Percentiles rank a stretch among this genome's conserved stretches.
Evolutionary conservation across 805 yeast genomes (phyloP).

Genomic region (Wickerhamiella sergipiensis): DNA sequence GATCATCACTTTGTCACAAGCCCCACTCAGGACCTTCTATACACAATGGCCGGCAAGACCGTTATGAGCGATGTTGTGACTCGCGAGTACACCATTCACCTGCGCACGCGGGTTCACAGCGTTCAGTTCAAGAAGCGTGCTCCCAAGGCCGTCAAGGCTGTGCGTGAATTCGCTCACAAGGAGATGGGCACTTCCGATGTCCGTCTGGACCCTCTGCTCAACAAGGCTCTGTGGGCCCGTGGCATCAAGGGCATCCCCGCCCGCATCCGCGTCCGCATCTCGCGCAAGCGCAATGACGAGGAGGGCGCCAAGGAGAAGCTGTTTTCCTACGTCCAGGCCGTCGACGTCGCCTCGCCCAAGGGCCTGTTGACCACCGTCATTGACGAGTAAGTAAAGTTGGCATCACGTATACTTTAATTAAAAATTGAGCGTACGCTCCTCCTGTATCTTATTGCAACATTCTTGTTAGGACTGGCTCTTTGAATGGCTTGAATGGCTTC

Average conservation of each 20-base stretch:
- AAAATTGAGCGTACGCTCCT: not conserved
- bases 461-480: too few relatives aligned
- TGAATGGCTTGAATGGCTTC: too few relatives aligned
- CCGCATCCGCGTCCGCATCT: slow-evolving; percentile 97
- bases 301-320: slow-evolving; percentile 97
- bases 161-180: slow-evolving; percentile 94
- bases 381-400: slow-evolving; percentile 42
- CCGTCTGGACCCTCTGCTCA: slow-evolving; percentile 96
- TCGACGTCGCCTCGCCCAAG: slow-evolving; percentile 85
- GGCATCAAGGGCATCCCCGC: slow-evolving; percentile 98
- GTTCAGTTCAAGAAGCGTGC: slow-evolving; percentile 99
- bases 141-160: slow-evolving; percentile 98
- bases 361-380: slow-evolving; percentile 97
- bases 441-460: not conserved
- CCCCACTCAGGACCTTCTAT: slow-evolving; percentile 1
- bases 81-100: slow-evolving; percentile 99
- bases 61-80: slow-evolving; percentile 98
- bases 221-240: slow-evolving; percentile 98
- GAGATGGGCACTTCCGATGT: slow-evolving; percentile 99
- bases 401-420: not conserved
- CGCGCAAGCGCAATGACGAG: slow-evolving; percentile 99
- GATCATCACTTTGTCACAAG: not conserved
- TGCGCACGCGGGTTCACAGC: slow-evolving; percentile 99
- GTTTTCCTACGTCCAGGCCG: slow-evolving; percentile 97
- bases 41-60: slow-evolving; percentile 36